Conservation (phyloP, 768 basidiomycete species). For the Rhodotorula graminis region DNA sequence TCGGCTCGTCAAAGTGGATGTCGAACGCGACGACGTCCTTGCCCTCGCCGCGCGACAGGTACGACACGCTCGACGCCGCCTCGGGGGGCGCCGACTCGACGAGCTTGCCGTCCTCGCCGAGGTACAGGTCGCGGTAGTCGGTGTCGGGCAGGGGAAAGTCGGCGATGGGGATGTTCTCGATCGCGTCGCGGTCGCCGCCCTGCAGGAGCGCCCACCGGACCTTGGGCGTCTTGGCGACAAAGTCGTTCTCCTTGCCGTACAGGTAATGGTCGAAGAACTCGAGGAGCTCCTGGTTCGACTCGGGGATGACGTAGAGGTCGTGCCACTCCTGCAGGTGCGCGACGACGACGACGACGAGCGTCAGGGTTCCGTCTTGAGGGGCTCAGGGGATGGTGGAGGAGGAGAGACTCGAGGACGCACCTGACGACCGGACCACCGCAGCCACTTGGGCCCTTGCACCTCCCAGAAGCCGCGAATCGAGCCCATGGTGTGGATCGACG, state of each 20-base stretch:
- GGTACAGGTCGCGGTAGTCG: slow-evolving; percentile 25
- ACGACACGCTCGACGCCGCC: neutral
- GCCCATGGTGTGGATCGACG: slow-evolving; percentile 37
- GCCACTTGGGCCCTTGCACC: slow-evolving; percentile 20
- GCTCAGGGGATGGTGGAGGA: too few relatives aligned
- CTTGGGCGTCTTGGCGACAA: slow-evolving; percentile 30
- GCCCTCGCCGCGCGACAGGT: slow-evolving; percentile 13
- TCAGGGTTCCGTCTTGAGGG: too few relatives aligned
- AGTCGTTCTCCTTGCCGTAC: slow-evolving; percentile 34
- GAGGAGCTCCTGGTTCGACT: slow-evolving; percentile 25
- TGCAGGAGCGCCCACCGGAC: slow-evolving; percentile 31
- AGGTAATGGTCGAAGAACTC: slow-evolving; percentile 37
- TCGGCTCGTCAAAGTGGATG: slow-evolving; percentile 23
- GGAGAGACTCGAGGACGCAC: neutral
- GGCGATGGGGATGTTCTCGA: slow-evolving; percentile 21
- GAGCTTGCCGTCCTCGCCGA: slow-evolving; percentile 24
- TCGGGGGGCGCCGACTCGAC: neutral
- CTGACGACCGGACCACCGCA: slow-evolving; percentile 20
- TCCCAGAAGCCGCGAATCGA: slow-evolving; percentile 33
- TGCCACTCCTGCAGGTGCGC: slow-evolving; percentile 38
- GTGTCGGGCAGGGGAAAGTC: slow-evolving; percentile 32
- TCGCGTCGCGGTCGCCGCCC: slow-evolving; percentile 30
- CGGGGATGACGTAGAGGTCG: slow-evolving; percentile 22
- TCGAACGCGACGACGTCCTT: slow-evolving; percentile 26
- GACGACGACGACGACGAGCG: too few relatives aligned